Evolutionary conservation across 148 eudicot genomes (phyloP).

Genomic region (Simmondsia chinensis): DNA sequence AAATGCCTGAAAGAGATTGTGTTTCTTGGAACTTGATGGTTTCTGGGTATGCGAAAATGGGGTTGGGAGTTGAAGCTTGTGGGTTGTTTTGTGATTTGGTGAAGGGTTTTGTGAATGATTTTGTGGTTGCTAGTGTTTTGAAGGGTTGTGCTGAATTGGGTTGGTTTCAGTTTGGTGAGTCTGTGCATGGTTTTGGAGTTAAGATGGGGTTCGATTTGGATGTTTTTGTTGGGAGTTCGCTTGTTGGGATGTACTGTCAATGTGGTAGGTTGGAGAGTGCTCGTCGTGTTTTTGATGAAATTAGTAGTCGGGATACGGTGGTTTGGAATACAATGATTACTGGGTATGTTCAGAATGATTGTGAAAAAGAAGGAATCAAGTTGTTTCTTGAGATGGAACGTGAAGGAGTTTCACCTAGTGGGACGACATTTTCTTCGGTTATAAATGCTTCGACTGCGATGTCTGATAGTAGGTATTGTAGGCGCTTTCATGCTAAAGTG

Average conservation of each 20-base stretch:
- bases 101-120: conserved; percentile 23
- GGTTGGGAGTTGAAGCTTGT: conserved; percentile 22
- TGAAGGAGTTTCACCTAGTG: conserved; percentile 15
- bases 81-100: conserved; percentile 29
- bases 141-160: conserved; percentile 39
- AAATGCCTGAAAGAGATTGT: conserved; percentile 33
- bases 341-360: conserved; percentile 35
- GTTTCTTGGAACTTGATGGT: conserved; percentile 52
- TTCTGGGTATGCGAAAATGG: conserved; percentile 24
- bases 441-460: conserved; percentile 24
- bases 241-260: conserved; percentile 30
- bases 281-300: conserved; percentile 27
- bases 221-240: conserved; percentile 26
- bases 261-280: conserved; percentile 25
- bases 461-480: conserved; percentile 23
- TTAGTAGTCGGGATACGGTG: conserved; percentile 27
- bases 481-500: conserved; percentile 18
- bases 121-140: conserved; percentile 24
- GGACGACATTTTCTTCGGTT: conserved; percentile 20
- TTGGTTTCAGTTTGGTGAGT: conserved; percentile 17
- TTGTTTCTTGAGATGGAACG: conserved; percentile 19
- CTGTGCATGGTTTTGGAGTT: conserved; percentile 25
- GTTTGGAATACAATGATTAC: conserved; percentile 53
- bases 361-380: conserved; percentile 24
- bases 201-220: conserved; percentile 25